phyloP scores from a whole-genome alignment of 805 yeast species.

The Suhomyces vadensis region DNA sequence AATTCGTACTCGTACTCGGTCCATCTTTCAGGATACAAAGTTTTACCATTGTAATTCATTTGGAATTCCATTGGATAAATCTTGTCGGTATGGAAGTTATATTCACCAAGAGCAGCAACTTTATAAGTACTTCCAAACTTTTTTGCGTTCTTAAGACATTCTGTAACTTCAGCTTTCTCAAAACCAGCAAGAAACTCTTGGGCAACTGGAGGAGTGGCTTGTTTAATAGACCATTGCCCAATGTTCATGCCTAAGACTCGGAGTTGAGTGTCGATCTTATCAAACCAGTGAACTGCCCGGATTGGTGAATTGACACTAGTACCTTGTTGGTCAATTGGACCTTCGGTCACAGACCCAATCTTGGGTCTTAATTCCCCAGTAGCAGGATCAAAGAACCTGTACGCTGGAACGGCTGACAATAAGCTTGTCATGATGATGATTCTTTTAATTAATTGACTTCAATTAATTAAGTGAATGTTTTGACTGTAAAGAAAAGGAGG shows the following conservation, averaged over 20 bases:
- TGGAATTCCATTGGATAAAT: not conserved
- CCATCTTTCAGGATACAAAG: not conserved
- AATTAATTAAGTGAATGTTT: not conserved
- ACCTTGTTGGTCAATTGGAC: too few species aligned
- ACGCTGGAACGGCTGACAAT: not conserved
- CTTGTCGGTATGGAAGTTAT: conserved; percentile 1
- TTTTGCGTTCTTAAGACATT: not conserved
- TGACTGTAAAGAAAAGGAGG: not conserved
- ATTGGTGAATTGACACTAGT: not conserved
- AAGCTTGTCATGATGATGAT: not conserved
- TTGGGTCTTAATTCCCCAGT: not conserved
- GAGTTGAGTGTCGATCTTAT: not conserved
- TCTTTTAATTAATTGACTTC: not conserved
- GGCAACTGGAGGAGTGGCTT: not conserved
- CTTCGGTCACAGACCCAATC: not conserved
- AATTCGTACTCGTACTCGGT: not conserved
- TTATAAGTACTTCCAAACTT: not conserved
- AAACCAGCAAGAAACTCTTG: not conserved
- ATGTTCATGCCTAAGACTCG: not conserved
- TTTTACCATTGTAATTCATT: not conserved
- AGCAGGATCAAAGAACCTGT: not conserved
- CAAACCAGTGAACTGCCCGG: conserved; percentile 1
- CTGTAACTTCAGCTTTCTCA: not conserved
- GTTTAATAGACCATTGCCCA: not conserved
- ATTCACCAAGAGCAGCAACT: not conserved